phyloP scores from a whole-genome alignment of 768 basidiomycete genomes.

The Kwoniella europaea region DNA sequence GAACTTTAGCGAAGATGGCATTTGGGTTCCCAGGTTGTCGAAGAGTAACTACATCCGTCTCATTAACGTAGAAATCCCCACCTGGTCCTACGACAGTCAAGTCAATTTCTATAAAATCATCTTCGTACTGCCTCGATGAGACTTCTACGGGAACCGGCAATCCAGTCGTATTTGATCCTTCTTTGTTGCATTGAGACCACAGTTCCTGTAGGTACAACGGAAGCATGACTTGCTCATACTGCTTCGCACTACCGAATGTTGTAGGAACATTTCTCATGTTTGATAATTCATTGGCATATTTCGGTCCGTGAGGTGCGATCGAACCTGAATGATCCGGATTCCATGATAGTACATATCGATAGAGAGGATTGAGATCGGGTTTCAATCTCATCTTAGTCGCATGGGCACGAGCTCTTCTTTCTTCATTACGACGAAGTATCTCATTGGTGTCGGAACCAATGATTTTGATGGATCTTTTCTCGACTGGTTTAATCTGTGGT shows the following conservation, averaged over 20 bases:
- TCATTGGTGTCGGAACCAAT: slow-evolving; percentile 25
- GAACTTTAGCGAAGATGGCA: slow-evolving; percentile 72
- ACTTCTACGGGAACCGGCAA: slow-evolving; percentile 66
- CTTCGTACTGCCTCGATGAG: slow-evolving; percentile 70
- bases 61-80: slow-evolving; percentile 75
- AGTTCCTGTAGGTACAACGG: slow-evolving; percentile 85
- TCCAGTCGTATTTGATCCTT: slow-evolving; percentile 67
- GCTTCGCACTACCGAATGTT: slow-evolving; percentile 67
- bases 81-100: slow-evolving; percentile 66
- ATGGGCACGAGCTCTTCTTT: slow-evolving; percentile 68
- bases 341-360: slow-evolving; percentile 82
- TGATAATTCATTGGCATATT: slow-evolving; percentile 57
- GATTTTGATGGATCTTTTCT: slow-evolving; percentile 40
- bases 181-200: slow-evolving; percentile 82
- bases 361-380: slow-evolving; percentile 79
- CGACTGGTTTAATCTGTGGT: slow-evolving; percentile 30
- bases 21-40: slow-evolving; percentile 65
- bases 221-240: slow-evolving; percentile 78
- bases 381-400: slow-evolving; percentile 72
- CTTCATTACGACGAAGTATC: slow-evolving; percentile 60
- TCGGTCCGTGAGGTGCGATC: slow-evolving; percentile 68
- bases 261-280: slow-evolving; percentile 65
- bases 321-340: slow-evolving; percentile 68
- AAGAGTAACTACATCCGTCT: slow-evolving; percentile 85
- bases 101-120: slow-evolving; percentile 83